phyloP scores from a whole-genome alignment of 306 rosid genomes.

The Malus sieversii region DNA sequence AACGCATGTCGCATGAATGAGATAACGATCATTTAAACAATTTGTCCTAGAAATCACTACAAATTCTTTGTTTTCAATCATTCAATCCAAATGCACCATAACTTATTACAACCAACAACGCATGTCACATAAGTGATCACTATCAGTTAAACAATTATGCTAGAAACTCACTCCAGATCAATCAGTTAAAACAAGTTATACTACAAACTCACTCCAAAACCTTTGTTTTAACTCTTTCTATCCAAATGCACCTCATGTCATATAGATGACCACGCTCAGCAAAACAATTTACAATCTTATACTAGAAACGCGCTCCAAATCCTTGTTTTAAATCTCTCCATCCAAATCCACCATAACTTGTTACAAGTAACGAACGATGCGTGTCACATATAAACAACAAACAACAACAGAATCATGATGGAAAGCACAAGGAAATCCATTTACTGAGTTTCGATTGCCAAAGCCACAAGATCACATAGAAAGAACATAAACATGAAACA shows the following conservation, averaged over 20 bases:
- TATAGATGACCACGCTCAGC: neutral
- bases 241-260: neutral
- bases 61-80: neutral
- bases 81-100: neutral
- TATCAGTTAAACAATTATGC: neutral
- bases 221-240: neutral
- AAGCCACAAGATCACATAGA: neutral
- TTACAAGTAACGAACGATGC: neutral
- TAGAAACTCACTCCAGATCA: neutral
- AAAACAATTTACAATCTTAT: neutral
- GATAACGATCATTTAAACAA: neutral
- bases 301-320: neutral
- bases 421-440: neutral
- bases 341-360: neutral
- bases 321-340: neutral
- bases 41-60: neutral
- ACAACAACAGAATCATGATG: neutral
- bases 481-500: neutral
- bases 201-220: neutral
- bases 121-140: neutral
- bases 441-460: neutral
- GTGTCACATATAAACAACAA: neutral
- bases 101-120: neutral
- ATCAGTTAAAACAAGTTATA: neutral
- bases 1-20: too few species aligned